A percentile compares a stretch with the other conserved stretches of the same genome.
Conservation (phyloP, 176 grass and related monocot genomes). For the Oryza rufipogon region DNA sequence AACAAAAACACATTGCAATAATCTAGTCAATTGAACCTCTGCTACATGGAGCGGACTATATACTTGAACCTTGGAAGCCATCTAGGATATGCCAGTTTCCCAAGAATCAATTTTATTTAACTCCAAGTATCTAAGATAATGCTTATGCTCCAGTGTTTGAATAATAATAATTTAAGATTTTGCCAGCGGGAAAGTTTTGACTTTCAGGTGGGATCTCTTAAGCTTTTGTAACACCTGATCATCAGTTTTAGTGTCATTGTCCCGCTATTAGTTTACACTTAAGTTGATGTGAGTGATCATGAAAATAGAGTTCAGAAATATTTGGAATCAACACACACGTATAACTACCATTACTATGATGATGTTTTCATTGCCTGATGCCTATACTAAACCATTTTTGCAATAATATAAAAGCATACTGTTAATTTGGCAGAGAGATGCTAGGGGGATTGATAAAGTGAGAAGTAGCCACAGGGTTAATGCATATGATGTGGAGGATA, state of each 20-base stretch:
- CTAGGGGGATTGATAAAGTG: constrained; percentile 47
- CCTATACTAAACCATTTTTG: constrained; percentile 23
- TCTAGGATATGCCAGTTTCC: constrained; percentile 10
- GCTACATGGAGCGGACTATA: background rate
- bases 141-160: background rate
- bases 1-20: too few relatives aligned
- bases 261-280: constrained; percentile 5
- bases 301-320: constrained; percentile 8
- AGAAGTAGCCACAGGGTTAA: constrained; percentile 58
- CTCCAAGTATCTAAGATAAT: background rate
- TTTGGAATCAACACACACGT: constrained; percentile 15
- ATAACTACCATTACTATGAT: background rate
- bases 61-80: background rate
- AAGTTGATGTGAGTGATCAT: constrained; percentile 15
- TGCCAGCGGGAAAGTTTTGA: background rate
- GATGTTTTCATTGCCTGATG: constrained; percentile 6
- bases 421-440: constrained; percentile 65
- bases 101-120: background rate
- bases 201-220: constrained; percentile 13
- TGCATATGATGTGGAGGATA: constrained; percentile 81
- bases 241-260: background rate
- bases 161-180: constrained; percentile 8
- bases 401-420: constrained; percentile 25
- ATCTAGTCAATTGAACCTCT: too few relatives aligned
- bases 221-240: constrained; percentile 7